Evolutionary conservation across 257 asterid genomes (phyloP).

Genomic region (Mentha longifolia): DNA sequence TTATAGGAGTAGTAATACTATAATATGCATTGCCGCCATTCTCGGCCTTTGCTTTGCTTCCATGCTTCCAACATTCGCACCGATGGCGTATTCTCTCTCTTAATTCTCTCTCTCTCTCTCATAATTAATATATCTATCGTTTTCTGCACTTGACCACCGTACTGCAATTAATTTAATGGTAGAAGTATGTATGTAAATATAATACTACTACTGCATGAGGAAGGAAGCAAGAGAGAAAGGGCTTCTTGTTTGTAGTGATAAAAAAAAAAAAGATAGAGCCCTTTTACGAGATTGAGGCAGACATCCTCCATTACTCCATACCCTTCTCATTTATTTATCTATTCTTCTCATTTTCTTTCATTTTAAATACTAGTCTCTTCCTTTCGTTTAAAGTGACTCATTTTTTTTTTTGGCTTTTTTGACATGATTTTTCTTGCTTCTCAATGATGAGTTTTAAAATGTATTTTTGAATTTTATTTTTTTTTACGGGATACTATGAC

Average conservation of each 20-base stretch:
- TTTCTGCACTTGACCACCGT: constrained; percentile 35
- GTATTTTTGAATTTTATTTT: too few relatives aligned
- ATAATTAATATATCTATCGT: constrained; percentile 26
- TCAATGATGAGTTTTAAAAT: too few relatives aligned
- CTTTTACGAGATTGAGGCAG: neutral
- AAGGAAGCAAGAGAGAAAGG: neutral
- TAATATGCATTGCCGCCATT: constrained; percentile 58
- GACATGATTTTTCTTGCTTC: too few relatives aligned
- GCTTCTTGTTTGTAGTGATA: neutral
- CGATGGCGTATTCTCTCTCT: constrained; percentile 30
- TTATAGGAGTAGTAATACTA: neutral
- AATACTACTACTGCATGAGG: too few relatives aligned
- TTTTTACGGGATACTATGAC: too few relatives aligned
- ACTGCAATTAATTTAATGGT: constrained; percentile 18
- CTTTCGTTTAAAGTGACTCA: too few relatives aligned
- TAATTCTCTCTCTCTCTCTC: constrained; percentile 22
- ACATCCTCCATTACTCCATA: neutral
- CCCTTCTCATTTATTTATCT: neutral
- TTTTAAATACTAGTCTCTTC: too few relatives aligned
- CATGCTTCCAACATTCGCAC: constrained; percentile 92
- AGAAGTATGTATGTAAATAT: too few relatives aligned
- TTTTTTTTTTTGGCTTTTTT: too few relatives aligned
- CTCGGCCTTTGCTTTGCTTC: constrained; percentile 63
- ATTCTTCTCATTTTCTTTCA: neutral
- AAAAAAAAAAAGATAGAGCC: neutral